phyloP scores from a whole-genome alignment of 2,329 filamentous ascomycete genomes.

The Cercospora brassicicola region DNA sequence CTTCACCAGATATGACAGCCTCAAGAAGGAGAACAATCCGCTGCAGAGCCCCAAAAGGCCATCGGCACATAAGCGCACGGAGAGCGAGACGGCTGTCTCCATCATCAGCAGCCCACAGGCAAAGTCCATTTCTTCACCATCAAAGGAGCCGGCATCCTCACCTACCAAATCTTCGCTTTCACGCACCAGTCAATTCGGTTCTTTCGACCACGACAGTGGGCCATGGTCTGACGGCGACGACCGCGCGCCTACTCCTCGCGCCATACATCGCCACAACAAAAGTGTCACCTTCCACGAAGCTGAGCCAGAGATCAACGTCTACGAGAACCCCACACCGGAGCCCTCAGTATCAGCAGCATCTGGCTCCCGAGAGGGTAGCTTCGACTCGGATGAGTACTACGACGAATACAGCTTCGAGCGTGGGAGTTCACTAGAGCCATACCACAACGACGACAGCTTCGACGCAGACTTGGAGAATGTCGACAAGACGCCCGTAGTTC shows the following conservation, averaged over 20 bases:
- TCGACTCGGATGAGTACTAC: slow-evolving; percentile 73
- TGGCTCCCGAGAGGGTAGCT: slow-evolving; percentile 89
- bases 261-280: slow-evolving; percentile 81
- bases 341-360: slow-evolving; percentile 81
- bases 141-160: slow-evolving; percentile 68
- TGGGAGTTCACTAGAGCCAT: slow-evolving; percentile 56
- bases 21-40: slow-evolving; percentile 42
- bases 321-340: slow-evolving; percentile 95
- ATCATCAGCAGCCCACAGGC: slow-evolving; percentile 52
- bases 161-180: slow-evolving; percentile 89
- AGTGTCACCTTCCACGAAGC: slow-evolving; percentile 96
- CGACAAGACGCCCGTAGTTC: slow-evolving; percentile 95
- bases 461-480: slow-evolving; percentile 93
- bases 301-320: slow-evolving; percentile 93
- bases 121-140: slow-evolving; percentile 37
- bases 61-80: slow-evolving; percentile 45
- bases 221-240: slow-evolving; percentile 67
- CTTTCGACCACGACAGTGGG: slow-evolving; percentile 31
- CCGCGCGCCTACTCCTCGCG: slow-evolving; percentile 62
- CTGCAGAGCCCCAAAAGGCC: slow-evolving; percentile 33
- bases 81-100: slow-evolving; percentile 64
- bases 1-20: slow-evolving; percentile 60
- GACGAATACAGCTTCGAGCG: slow-evolving; percentile 65
- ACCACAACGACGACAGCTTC: slow-evolving; percentile 69
- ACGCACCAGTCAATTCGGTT: slow-evolving; percentile 61